Conservation (phyloP, 441 rosid genomes). For the Pelargonium australe region DNA sequence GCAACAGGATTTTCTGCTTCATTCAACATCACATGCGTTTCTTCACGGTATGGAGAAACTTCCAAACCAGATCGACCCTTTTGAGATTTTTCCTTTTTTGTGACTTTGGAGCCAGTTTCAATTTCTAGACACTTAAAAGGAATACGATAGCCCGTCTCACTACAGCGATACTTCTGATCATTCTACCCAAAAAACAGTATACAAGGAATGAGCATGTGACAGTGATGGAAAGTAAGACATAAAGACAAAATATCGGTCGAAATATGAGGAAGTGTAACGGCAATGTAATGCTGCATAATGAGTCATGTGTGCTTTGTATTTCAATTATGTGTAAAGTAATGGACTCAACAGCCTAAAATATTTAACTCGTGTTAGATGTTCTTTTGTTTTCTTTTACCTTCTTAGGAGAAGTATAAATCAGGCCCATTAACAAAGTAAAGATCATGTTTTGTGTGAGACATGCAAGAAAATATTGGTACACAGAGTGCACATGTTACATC, state of each 20-base stretch:
- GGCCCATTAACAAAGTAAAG: background rate
- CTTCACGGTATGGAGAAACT: slow-evolving; percentile 13
- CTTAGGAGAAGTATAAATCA: background rate
- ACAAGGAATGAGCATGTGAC: background rate
- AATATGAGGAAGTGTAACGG: no score
- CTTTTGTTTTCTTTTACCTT: background rate
- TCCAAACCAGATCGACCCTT: slow-evolving; percentile 36
- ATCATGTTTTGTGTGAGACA: background rate
- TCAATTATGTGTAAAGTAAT: background rate
- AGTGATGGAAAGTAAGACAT: background rate
- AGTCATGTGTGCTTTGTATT: background rate
- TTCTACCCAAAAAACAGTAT: slow-evolving; percentile 27
- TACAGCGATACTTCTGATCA: slow-evolving; percentile 66
- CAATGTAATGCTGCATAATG: background rate
- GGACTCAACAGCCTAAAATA: background rate
- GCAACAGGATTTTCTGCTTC: slow-evolving; percentile 14
- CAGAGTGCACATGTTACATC: no score
- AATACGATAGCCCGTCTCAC: slow-evolving; percentile 88
- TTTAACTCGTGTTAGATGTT: background rate
- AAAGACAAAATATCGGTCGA: background rate
- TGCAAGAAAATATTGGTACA: no score
- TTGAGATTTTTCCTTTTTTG: slow-evolving; percentile 30
- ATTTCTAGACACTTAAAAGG: slow-evolving; percentile 65
- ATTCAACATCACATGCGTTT: no score
- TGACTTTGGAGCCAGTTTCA: slow-evolving; percentile 22